Conservation (phyloP, 805 yeast species). For the Blastobotrys chiropterorum region DNA sequence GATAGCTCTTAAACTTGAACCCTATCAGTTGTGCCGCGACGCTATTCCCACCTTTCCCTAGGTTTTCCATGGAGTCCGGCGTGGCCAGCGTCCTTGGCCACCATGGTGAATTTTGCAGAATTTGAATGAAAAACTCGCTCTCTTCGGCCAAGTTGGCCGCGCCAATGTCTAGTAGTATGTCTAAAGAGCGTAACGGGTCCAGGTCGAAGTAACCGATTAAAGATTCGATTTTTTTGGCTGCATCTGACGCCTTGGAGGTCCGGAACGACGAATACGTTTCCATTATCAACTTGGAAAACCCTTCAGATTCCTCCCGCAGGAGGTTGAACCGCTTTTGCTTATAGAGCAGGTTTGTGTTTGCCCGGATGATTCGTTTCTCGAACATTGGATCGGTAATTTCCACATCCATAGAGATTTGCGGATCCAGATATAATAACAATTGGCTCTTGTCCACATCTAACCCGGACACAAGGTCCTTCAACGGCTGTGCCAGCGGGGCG, state of each 20-base stretch:
- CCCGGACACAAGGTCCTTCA: background rate
- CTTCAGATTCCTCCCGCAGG: conserved; percentile 69
- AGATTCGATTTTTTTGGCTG: conserved; percentile 42
- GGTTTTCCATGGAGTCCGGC: conserved; percentile 11
- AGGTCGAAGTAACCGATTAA: conserved; percentile 69
- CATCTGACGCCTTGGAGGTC: conserved; percentile 33
- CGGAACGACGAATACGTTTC: conserved; percentile 41
- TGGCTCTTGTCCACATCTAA: conserved; percentile 17
- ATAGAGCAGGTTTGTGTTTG: conserved; percentile 41
- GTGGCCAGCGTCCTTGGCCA: conserved; percentile 50
- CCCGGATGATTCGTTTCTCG: conserved; percentile 35
- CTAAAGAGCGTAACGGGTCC: conserved; percentile 66
- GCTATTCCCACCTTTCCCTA: conserved; percentile 50
- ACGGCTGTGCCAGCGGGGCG: background rate
- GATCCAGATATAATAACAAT: conserved; percentile 24
- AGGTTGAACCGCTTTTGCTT: conserved; percentile 55
- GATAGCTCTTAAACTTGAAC: conserved; percentile 33
- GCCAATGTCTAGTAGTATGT: conserved; percentile 52
- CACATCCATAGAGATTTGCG: conserved; percentile 16
- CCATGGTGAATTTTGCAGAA: conserved; percentile 54
- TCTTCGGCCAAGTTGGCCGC: conserved; percentile 39
- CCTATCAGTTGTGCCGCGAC: conserved; percentile 52
- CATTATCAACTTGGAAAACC: conserved; percentile 58
- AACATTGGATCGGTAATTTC: conserved; percentile 29
- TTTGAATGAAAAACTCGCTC: conserved; percentile 41